phyloP scores from a whole-genome alignment of 2,329 filamentous ascomycete genomes.

The Phialophora tarda region DNA sequence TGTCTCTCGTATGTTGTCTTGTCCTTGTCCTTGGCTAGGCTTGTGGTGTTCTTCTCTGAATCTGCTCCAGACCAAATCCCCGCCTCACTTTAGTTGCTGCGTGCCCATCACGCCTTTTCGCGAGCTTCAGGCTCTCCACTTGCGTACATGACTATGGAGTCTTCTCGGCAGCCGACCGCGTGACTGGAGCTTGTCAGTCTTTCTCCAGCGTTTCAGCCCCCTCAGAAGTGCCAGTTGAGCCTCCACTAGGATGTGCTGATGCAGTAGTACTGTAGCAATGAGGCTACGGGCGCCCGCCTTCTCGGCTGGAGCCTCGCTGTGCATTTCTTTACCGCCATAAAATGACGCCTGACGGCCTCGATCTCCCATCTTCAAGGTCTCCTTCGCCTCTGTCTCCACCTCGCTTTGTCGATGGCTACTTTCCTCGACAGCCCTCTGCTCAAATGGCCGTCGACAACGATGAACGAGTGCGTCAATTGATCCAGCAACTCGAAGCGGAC shows the following conservation, averaged over 20 bases:
- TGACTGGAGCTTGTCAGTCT: not conserved
- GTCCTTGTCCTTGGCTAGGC: not conserved
- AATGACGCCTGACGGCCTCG: constrained; percentile 19
- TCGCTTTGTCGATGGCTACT: constrained; percentile 28
- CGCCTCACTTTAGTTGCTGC: not conserved
- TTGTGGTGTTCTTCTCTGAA: not conserved
- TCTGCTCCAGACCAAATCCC: not conserved
- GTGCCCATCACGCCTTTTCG: not conserved
- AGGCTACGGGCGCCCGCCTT: constrained; percentile 15
- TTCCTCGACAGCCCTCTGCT: constrained; percentile 23
- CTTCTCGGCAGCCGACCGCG: not conserved
- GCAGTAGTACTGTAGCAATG: constrained; percentile 6
- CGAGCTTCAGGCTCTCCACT: not conserved
- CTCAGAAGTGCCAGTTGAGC: not conserved
- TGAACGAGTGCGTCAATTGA: constrained; percentile 33
- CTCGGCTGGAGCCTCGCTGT: constrained; percentile 24
- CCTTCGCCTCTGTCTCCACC: constrained; percentile 22
- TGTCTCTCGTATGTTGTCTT: not conserved
- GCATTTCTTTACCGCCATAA: constrained; percentile 16
- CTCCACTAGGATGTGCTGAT: constrained; percentile 5
- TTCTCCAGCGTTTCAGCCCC: constrained; percentile 1
- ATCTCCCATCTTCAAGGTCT: constrained; percentile 9
- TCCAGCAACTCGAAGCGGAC: constrained; percentile 39
- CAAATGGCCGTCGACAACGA: constrained; percentile 38
- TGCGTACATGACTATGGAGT: not conserved